Evolutionary conservation across 1,139 yeast species (phyloP).

Genomic region (Pneumocystis carinii): DNA sequence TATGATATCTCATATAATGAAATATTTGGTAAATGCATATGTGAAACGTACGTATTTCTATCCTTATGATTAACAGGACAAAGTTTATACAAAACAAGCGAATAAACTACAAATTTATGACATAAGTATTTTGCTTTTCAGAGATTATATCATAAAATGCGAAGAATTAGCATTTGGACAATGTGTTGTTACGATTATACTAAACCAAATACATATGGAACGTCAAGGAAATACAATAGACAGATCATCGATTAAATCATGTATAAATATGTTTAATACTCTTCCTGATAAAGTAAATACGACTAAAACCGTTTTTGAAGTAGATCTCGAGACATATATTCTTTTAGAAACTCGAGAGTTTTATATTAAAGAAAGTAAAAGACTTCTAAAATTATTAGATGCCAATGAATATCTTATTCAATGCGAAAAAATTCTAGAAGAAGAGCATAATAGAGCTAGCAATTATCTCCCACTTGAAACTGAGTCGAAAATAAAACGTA

Average conservation of each 20-base stretch:
- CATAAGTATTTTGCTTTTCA: slow-evolving; percentile 50
- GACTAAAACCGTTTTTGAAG: slow-evolving; percentile 38
- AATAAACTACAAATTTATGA: slow-evolving; percentile 58
- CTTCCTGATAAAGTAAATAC: slow-evolving; percentile 28
- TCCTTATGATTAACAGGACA: slow-evolving; percentile 25
- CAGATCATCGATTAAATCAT: slow-evolving; percentile 42
- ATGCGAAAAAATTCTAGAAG: slow-evolving; percentile 38
- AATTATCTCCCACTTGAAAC: slow-evolving; percentile 44
- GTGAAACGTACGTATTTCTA: background rate
- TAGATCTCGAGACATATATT: slow-evolving; percentile 53
- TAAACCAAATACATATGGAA: slow-evolving; percentile 45
- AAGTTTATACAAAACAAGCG: slow-evolving; percentile 68
- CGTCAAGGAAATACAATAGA: slow-evolving; percentile 50
- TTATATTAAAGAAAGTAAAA: slow-evolving; percentile 36
- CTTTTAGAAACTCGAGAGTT: slow-evolving; percentile 41
- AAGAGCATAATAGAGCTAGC: slow-evolving; percentile 43
- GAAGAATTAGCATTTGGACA: slow-evolving; percentile 39
- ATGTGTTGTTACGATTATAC: slow-evolving; percentile 34
- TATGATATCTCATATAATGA: slow-evolving; percentile 69
- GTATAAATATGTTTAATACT: slow-evolving; percentile 59
- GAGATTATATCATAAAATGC: slow-evolving; percentile 30
- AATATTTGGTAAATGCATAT: slow-evolving; percentile 40
- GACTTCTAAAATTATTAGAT: slow-evolving; percentile 29
- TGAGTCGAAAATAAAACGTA: slow-evolving; percentile 36
- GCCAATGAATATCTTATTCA: slow-evolving; percentile 45